A percentile compares a stretch with the other conserved stretches of the same genome.
phyloP scores from a whole-genome alignment of 352 stramenopile genomes.

The Phytopythium ostracodes region DNA sequence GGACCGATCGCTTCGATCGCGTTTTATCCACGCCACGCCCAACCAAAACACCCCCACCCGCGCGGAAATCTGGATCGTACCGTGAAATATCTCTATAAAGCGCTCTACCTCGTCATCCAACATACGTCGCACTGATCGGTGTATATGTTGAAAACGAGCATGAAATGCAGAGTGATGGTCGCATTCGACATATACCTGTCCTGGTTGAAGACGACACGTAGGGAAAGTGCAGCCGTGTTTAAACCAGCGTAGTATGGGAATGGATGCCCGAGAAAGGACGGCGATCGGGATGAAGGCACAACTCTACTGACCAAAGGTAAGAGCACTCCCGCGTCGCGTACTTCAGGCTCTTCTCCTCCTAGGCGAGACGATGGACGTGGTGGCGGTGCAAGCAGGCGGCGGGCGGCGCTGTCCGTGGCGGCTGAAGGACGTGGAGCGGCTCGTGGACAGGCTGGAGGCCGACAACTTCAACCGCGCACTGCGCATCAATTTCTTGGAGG shows the following conservation, averaged over 20 bases:
- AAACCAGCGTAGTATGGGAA: too few relatives aligned
- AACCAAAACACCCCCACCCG: not conserved
- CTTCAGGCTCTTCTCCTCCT: not conserved
- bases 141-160: not conserved
- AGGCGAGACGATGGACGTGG: not conserved
- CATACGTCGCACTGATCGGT: not conserved
- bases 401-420: not conserved
- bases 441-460: conserved; percentile 8
- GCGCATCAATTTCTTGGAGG: conserved; percentile 28
- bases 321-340: too few relatives aligned
- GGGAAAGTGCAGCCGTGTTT: too few relatives aligned
- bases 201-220: too few relatives aligned
- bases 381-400: not conserved
- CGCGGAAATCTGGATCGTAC: not conserved
- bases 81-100: not conserved
- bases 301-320: not conserved
- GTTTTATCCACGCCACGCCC: not conserved
- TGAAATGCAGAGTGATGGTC: not conserved
- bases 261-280: not conserved
- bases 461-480: conserved; percentile 31
- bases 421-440: conserved; percentile 1
- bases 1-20: not conserved
- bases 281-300: too few relatives aligned
- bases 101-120: too few relatives aligned
- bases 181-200: too few relatives aligned